Base-by-base conservation (phyloP, 352 stramenopile species). In the Globisporangium recalcitrans region DNA sequence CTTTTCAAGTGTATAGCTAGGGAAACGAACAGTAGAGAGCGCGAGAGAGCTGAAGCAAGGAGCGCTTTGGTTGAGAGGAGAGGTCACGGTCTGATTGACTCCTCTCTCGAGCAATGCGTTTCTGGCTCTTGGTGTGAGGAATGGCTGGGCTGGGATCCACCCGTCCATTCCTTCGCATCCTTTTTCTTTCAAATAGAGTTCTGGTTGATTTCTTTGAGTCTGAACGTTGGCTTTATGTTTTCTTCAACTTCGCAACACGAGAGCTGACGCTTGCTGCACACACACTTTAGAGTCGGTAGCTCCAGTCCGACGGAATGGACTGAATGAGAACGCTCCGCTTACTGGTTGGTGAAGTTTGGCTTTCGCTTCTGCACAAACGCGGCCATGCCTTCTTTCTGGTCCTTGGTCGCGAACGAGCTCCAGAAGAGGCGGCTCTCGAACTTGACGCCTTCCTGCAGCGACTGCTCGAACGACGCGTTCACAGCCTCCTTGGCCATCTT, bases 341-440 rank as follows among this genome's bases (percentile, higher is more conserved):
- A 98, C 74, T 97, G 75, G 85, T 99, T 77, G 53, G 78, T 98
- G 69, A 98, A 99, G 52, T 95, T 87, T 46, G 97, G 71, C 60
- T 96, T 92, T 65, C 97, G 84, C 83, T 99, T 99, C 70, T 97
- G 93, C 10, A 98, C 85, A 65, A 99, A 99, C 13, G 97, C 97
- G 19, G 80, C 72, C 97, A 99, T 99, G 58, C 97, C 97, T 65
- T 99, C 91, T 71, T 95, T 93, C 72, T 95, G 82, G 76, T 94
- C 84, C 72, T 91, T 87, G 7, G 95, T 98, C 19, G 96, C 96
- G 80, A 99, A 99, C 53, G 97, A 95, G 64, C 91, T 93, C 85
- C 98, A 98, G 77, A 99, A 99, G 32, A 99, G 89, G 57, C 97
- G 92, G 64, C 96, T 92, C 78, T 99, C 97, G 65, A 97, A 98